phyloP scores from a whole-genome alignment of 257 asterid species.

The Fraxinus anomala region DNA sequence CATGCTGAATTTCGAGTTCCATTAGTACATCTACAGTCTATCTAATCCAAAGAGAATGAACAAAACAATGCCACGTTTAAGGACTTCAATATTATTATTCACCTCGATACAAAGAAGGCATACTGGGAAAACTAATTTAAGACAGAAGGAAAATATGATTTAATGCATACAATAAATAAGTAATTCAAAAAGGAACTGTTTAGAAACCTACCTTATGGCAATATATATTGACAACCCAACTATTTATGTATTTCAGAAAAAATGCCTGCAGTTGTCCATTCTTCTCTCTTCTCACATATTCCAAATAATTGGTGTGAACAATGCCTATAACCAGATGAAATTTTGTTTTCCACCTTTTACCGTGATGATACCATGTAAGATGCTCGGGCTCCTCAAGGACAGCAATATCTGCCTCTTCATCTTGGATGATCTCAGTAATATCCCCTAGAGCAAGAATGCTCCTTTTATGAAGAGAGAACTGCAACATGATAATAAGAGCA shows the following conservation, averaged over 20 bases:
- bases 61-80: not conserved
- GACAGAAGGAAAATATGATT: not conserved
- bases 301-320: constrained; percentile 93
- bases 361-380: constrained; percentile 99
- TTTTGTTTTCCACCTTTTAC: constrained; percentile 89
- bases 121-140: not conserved
- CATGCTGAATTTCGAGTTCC: not conserved
- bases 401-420: constrained; percentile 91
- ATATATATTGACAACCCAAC: constrained; percentile 88
- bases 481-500: constrained; percentile 29
- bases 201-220: constrained; percentile 78
- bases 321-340: constrained; percentile 82
- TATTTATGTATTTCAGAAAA: constrained; percentile 73
- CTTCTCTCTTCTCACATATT: constrained; percentile 90
- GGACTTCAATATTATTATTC: constrained; percentile 1
- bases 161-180: not conserved
- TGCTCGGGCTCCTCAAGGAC: constrained; percentile 99
- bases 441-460: constrained; percentile 96
- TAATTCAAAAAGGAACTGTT: constrained; percentile 8
- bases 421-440: constrained; percentile 84
- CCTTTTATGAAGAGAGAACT: constrained; percentile 85
- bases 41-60: not conserved
- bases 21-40: not conserved
- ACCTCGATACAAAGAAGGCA: not conserved
- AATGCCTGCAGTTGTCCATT: constrained; percentile 73